Percentiles rank a stretch among this genome's conserved stretches.
phyloP scores from a whole-genome alignment of 2,329 filamentous ascomycete species.

The Parafenestella ontariensis region DNA sequence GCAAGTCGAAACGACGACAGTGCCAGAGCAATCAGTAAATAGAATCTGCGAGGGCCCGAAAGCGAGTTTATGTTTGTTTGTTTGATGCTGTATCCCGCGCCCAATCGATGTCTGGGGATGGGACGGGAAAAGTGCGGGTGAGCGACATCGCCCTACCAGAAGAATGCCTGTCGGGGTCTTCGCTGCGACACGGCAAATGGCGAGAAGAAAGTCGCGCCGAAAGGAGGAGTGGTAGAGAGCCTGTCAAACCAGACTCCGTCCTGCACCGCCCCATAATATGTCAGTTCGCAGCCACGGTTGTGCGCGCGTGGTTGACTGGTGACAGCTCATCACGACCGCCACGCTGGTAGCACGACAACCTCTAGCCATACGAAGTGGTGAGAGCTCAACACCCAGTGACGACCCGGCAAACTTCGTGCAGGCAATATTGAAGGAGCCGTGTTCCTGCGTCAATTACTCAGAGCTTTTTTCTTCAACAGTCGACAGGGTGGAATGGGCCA shows the following conservation, averaged over 20 bases:
- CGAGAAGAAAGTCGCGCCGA: constrained; percentile 20
- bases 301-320: constrained; percentile 27
- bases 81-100: constrained; percentile 22
- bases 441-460: constrained; percentile 38
- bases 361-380: constrained; percentile 4
- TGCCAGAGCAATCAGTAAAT: constrained; percentile 21
- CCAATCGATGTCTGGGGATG: constrained; percentile 22
- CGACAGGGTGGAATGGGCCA: constrained; percentile 7
- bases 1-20: constrained; percentile 8
- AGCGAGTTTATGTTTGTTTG: constrained; percentile 33
- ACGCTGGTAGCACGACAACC: constrained; percentile 24
- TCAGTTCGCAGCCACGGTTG: constrained; percentile 32
- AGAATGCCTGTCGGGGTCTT: constrained; percentile 28
- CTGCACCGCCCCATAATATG: constrained; percentile 31
- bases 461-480: constrained; percentile 15
- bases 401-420: constrained; percentile 6
- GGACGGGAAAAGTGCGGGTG: constrained; percentile 20
- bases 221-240: constrained; percentile 22
- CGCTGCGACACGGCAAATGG: constrained; percentile 24
- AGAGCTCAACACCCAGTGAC: constrained; percentile 12
- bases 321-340: constrained; percentile 20
- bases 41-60: constrained; percentile 19
- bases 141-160: constrained; percentile 17
- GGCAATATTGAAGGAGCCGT: constrained; percentile 17
- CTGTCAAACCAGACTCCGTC: constrained; percentile 23